Evolutionary conservation across 495 filamentous ascomycete genomes (phyloP).

Genomic region (Penicillium roqueforti): DNA sequence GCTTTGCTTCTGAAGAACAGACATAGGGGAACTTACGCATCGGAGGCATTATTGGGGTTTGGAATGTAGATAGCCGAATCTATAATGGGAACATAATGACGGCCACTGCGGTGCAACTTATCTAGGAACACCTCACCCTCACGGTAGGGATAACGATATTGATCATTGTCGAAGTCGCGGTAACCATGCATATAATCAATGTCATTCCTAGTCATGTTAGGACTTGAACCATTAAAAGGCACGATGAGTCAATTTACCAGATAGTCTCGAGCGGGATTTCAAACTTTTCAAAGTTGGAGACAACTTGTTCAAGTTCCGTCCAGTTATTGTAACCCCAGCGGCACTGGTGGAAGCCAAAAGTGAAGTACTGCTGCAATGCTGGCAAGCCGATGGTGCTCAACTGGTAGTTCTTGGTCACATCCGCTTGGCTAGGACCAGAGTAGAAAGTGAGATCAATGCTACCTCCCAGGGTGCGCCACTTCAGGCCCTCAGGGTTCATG

Average conservation of each 20-base stretch:
- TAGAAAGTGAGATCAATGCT: slow-evolving; percentile 62
- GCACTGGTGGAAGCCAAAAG: slow-evolving; percentile 62
- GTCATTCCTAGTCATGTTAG: slow-evolving; percentile 38
- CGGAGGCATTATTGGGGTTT: slow-evolving; percentile 64
- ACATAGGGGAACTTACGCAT: slow-evolving; percentile 47
- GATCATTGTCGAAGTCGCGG: slow-evolving; percentile 57
- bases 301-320: slow-evolving; percentile 50
- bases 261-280: slow-evolving; percentile 63
- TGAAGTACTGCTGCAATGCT: slow-evolving; percentile 60
- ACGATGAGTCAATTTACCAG: slow-evolving; percentile 45
- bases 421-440: slow-evolving; percentile 52
- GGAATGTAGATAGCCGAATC: slow-evolving; percentile 78
- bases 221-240: background rate
- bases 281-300: slow-evolving; percentile 55
- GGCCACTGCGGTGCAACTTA: slow-evolving; percentile 59
- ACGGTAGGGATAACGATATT: slow-evolving; percentile 42
- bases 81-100: slow-evolving; percentile 81
- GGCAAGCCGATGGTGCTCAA: slow-evolving; percentile 53
- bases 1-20: background rate
- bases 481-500: slow-evolving; percentile 59
- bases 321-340: slow-evolving; percentile 63
- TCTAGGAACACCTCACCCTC: slow-evolving; percentile 58
- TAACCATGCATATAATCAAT: slow-evolving; percentile 59
- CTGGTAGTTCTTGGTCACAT: slow-evolving; percentile 56
- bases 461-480: slow-evolving; percentile 68